A percentile compares a stretch with the other conserved stretches of the same genome.
Evolutionary conservation across 805 yeast species (phyloP).

Genomic region (Pichia insulana): DNA sequence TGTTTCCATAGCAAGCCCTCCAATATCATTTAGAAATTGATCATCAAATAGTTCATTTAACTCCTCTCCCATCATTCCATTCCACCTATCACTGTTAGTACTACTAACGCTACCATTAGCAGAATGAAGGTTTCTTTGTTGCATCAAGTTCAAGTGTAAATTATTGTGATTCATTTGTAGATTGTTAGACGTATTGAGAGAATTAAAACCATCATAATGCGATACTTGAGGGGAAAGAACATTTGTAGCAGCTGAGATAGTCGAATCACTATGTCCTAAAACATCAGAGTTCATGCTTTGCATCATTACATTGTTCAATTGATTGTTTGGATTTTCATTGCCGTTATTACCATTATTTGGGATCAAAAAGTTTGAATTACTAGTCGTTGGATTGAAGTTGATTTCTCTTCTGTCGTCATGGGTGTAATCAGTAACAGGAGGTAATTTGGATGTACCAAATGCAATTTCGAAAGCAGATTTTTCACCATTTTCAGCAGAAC

Average conservation of each 20-base stretch:
- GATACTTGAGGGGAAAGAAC: too few relatives aligned
- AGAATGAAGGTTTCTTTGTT: neutral
- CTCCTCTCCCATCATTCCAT: conserved; percentile 6
- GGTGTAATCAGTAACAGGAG: conserved; percentile 28
- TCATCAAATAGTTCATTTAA: conserved; percentile 27
- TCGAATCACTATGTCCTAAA: too few relatives aligned
- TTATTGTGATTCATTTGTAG: neutral
- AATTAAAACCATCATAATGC: neutral
- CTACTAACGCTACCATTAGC: neutral
- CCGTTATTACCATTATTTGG: neutral
- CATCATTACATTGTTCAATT: neutral
- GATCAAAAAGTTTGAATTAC: conserved; percentile 3
- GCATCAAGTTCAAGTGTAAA: neutral
- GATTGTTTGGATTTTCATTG: neutral
- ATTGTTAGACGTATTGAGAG: neutral
- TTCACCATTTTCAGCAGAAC: conserved; percentile 16
- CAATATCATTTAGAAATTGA: conserved; percentile 25
- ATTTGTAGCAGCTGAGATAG: too few relatives aligned
- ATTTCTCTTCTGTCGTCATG: conserved; percentile 7
- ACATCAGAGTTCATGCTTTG: neutral
- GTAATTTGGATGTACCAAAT: conserved; percentile 29
- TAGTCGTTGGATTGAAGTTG: conserved; percentile 5
- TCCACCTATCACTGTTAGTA: neutral
- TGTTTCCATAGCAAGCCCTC: conserved; percentile 18
- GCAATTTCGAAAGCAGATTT: conserved; percentile 28